A percentile compares a stretch with the other conserved stretches of the same genome.
These are phyloP conservation scores for Serpula lacrymans DNA, from an alignment of 768 basidiomycete species.

Conservation along the genomic window DNA sequence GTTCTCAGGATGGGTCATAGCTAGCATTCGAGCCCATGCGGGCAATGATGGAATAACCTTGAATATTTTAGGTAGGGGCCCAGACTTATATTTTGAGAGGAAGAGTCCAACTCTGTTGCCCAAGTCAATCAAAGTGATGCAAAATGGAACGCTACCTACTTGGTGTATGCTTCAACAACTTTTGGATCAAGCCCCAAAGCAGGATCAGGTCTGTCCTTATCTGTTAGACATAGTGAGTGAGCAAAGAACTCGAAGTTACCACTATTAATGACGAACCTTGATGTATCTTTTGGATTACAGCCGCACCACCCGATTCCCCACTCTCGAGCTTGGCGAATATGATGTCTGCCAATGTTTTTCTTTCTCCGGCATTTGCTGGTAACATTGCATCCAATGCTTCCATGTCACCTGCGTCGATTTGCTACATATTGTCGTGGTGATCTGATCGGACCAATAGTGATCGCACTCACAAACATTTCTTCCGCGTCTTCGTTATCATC, in stretches of 20 bases:
- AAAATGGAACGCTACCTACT: constrained; percentile 52
- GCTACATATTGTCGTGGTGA: constrained; percentile 36
- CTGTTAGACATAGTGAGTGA: constrained; percentile 25
- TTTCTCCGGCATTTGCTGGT: constrained; percentile 70
- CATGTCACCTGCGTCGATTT: constrained; percentile 90
- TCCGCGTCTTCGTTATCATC: constrained; percentile 54
- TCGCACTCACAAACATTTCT: constrained; percentile 52
- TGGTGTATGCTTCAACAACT: constrained; percentile 89
- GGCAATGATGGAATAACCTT: constrained; percentile 96
- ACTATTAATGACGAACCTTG: constrained; percentile 40
- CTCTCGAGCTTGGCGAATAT: constrained; percentile 91
- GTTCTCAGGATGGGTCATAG: constrained; percentile 85
- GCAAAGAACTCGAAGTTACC: not conserved
- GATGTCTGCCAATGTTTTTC: constrained; percentile 91
- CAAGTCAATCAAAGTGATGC: constrained; percentile 6
- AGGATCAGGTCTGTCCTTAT: constrained; percentile 65
- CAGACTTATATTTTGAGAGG: constrained; percentile 87
- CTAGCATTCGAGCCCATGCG: constrained; percentile 93
- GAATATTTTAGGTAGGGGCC: constrained; percentile 93
- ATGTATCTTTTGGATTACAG: constrained; percentile 56
- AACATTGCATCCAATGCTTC: constrained; percentile 79
- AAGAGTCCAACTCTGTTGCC: constrained; percentile 73
- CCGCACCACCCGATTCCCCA: constrained; percentile 49
- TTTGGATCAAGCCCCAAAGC: constrained; percentile 87
- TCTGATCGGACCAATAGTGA: constrained; percentile 4